phyloP scores from a whole-genome alignment of 179 eudicot species.

The Heliamphora pulchella region DNA sequence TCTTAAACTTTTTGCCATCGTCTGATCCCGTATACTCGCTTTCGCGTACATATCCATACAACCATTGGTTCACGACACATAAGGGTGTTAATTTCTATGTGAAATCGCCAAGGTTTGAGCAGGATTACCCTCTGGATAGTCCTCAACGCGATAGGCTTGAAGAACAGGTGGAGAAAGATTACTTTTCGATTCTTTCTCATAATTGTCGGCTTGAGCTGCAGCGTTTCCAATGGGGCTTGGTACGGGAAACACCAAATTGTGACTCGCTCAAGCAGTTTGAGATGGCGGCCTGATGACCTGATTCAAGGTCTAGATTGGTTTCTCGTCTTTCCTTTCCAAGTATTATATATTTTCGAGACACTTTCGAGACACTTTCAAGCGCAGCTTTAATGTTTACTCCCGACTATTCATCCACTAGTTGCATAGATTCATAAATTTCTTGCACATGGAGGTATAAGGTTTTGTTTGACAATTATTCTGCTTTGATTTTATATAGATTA shows the following conservation, averaged over 20 bases:
- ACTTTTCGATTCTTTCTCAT: slow-evolving; percentile 27
- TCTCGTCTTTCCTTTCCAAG: not conserved
- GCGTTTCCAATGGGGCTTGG: slow-evolving; percentile 41
- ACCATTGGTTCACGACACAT: slow-evolving; percentile 28
- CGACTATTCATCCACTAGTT: not conserved
- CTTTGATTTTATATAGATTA: slow-evolving; percentile 4
- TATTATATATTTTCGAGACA: not conserved
- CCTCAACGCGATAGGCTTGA: slow-evolving; percentile 31
- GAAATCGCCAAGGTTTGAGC: slow-evolving; percentile 35
- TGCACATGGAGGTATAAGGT: not conserved
- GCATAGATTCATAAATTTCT: not conserved
- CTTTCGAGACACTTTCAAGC: not conserved
- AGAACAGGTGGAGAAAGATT: slow-evolving; percentile 34
- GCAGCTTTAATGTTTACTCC: not conserved
- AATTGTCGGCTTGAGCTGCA: slow-evolving; percentile 47
- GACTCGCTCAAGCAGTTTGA: slow-evolving; percentile 33
- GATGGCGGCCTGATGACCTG: slow-evolving; percentile 20
- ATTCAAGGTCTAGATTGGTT: slow-evolving; percentile 17
- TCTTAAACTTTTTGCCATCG: slow-evolving; percentile 44
- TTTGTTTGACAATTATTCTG: not conserved
- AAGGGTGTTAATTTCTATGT: slow-evolving; percentile 44
- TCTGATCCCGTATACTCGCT: slow-evolving; percentile 36
- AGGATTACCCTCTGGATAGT: slow-evolving; percentile 36
- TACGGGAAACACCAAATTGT: slow-evolving; percentile 37
- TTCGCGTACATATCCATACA: slow-evolving; percentile 28